Conservation (phyloP, 2,329 filamentous ascomycete species). For the Madurella mycetomatis region DNA sequence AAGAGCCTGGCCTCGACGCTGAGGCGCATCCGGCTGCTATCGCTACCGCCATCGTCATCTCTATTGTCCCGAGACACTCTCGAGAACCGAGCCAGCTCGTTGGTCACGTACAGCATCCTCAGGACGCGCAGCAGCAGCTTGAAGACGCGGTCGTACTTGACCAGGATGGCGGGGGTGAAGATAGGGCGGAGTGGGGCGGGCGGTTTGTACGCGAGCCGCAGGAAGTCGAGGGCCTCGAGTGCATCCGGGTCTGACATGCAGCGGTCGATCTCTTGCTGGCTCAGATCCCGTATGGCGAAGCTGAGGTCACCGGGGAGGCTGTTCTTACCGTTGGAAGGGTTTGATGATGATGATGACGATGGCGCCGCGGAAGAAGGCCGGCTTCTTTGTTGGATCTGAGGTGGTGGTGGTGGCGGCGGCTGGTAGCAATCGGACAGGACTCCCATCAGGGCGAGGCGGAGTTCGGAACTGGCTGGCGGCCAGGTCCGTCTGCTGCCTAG, state of each 20-base stretch:
- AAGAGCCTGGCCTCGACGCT: conserved; percentile 77
- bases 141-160: conserved; percentile 84
- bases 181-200: conserved; percentile 67
- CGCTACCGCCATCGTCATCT: not conserved
- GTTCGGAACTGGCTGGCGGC: conserved; percentile 90
- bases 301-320: conserved; percentile 65
- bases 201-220: conserved; percentile 79
- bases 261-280: conserved; percentile 70
- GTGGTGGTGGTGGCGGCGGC: not conserved
- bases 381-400: not conserved
- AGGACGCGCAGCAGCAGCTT: conserved; percentile 70
- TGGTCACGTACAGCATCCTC: conserved; percentile 73
- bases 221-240: conserved; percentile 87
- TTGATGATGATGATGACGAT: not conserved
- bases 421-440: conserved; percentile 72
- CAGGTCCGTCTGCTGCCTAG: conserved; percentile 77
- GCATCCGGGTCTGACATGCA: conserved; percentile 73
- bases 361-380: not conserved
- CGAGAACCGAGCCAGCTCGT: conserved; percentile 43
- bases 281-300: conserved; percentile 80
- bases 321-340: not conserved
- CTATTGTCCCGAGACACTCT: not conserved
- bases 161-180: conserved; percentile 64
- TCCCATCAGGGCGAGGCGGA: conserved; percentile 84
- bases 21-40: conserved; percentile 45